Evolutionary conservation across 768 basidiomycete species (phyloP), one percentile per base, ranked within the genome.

Genomic region (Ephemerocybe angulata): DNA sequence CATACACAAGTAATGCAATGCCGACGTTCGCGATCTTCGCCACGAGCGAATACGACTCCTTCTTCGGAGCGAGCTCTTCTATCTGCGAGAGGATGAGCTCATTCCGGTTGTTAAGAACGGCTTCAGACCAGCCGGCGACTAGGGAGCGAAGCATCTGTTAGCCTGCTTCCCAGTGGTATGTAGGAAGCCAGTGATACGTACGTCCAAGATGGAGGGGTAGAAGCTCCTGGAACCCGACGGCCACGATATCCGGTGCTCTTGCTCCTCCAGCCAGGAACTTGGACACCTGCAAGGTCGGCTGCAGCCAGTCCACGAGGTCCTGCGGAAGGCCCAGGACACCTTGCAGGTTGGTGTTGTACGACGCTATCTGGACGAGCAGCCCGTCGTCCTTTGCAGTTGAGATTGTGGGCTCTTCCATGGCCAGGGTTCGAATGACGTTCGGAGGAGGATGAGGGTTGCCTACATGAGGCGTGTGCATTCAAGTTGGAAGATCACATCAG

Each of bases 261-360:
- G 71, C 70, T 63, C 81, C 74, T 50, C 76, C 79, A 30, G 86
- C 77, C 29, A 91, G 82, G 70, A 90, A 85, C 51, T 75, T 75
- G 33, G 89, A 87, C 7, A 90, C 87, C 54, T 85, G 84, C 8
- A 93, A 70, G 0, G 90, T 89, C 27, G 94, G 93, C 3, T 83
- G 77, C 24, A 98, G 81, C 95, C 95, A 98, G 72, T 91, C 88
- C 3, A 94, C 90, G 43, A 98, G 79, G 64, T 95, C 87, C 66
- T 93, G 89, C 0, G 89, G 88, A 27, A 90, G 67, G 11, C 86
- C 87, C 25, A 74, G 70, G 17, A 83, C 77, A 5, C 86, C 88
- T 69, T 94, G 93, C 6, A 95, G 76, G 64, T 93, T 93, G 5
- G 93, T 93, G 66, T 97, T 97, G 74, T 94, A 97, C 3, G 91